Conservation (phyloP, 1,284 basidiomycete species). For the Leucoagaricus sp. region DNA sequence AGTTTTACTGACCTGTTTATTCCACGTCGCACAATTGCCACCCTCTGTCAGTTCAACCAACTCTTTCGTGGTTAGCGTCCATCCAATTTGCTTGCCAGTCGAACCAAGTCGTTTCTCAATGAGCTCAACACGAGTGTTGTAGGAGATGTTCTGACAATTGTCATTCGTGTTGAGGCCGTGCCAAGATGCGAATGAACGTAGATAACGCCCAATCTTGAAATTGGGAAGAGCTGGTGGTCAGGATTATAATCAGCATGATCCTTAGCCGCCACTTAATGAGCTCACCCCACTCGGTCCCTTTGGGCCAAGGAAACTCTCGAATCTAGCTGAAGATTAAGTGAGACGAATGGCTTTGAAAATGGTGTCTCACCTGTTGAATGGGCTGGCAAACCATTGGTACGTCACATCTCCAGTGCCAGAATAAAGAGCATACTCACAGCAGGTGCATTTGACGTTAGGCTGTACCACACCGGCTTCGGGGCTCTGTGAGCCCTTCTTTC, state of each 20-base stretch:
- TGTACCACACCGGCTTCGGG: slow-evolving; percentile 46
- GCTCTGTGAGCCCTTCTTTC: slow-evolving; percentile 31
- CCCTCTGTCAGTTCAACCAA: slow-evolving; percentile 25
- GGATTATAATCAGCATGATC: too few relatives aligned
- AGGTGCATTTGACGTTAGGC: slow-evolving; percentile 44
- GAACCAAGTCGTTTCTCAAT: slow-evolving; percentile 37
- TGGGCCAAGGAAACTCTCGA: slow-evolving; percentile 37
- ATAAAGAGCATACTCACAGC: slow-evolving; percentile 28
- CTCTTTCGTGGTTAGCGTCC: slow-evolving; percentile 38
- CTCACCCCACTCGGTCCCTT: slow-evolving; percentile 34
- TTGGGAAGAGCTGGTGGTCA: slow-evolving; percentile 31
- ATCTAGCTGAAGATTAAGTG: slow-evolving; percentile 21
- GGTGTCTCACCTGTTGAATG: slow-evolving; percentile 19
- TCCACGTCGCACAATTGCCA: slow-evolving; percentile 36
- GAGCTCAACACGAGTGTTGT: slow-evolving; percentile 51
- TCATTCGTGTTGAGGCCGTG: slow-evolving; percentile 45
- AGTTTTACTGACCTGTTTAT: too few relatives aligned
- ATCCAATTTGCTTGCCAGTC: slow-evolving; percentile 34
- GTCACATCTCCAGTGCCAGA: neutral
- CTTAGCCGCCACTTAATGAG: neutral
- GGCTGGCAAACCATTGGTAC: too few relatives aligned
- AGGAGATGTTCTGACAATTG: slow-evolving; percentile 37
- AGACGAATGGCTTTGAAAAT: too few relatives aligned
- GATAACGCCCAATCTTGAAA: slow-evolving; percentile 26
- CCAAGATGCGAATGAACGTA: slow-evolving; percentile 39